Evolutionary conservation across 768 basidiomycete species (phyloP).

Genomic region (Termitomyces titanicus): DNA sequence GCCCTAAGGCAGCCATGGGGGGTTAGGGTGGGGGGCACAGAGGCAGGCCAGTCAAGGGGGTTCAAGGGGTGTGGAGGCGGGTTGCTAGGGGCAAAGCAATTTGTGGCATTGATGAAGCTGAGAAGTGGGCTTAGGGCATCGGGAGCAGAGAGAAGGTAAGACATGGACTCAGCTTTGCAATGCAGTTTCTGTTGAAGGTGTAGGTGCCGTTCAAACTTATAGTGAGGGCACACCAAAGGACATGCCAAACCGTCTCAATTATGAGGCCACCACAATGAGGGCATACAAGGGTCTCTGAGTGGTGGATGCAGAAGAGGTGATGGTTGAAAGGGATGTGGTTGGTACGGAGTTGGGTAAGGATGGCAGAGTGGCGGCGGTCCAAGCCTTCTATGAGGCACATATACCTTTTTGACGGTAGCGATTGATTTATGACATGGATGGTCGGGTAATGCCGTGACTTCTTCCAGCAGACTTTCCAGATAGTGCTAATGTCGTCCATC

Average conservation of each 20-base stretch:
- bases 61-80: too few species aligned
- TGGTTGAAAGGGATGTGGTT: conserved; percentile 26
- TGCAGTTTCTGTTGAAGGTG: not conserved
- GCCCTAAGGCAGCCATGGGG: not conserved
- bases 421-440: conserved; percentile 4
- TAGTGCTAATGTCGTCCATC: too few species aligned
- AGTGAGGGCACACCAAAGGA: not conserved
- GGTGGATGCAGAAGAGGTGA: conserved; percentile 22
- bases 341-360: conserved; percentile 28
- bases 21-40: not conserved
- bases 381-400: not conserved
- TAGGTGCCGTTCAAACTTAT: not conserved
- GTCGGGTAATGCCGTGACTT: not conserved
- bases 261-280: conserved; percentile 9
- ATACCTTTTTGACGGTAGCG: conserved; percentile 6
- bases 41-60: too few species aligned
- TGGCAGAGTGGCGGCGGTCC: not conserved
- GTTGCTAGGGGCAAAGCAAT: not conserved
- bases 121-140: not conserved
- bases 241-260: not conserved
- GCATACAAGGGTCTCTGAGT: conserved; percentile 13
- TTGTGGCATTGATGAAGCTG: not conserved
- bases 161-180: not conserved
- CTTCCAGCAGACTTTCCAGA: not conserved
- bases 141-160: not conserved